phyloP scores from a whole-genome alignment of 31 red algal species.

The Odonthalia washingtoniensis region DNA sequence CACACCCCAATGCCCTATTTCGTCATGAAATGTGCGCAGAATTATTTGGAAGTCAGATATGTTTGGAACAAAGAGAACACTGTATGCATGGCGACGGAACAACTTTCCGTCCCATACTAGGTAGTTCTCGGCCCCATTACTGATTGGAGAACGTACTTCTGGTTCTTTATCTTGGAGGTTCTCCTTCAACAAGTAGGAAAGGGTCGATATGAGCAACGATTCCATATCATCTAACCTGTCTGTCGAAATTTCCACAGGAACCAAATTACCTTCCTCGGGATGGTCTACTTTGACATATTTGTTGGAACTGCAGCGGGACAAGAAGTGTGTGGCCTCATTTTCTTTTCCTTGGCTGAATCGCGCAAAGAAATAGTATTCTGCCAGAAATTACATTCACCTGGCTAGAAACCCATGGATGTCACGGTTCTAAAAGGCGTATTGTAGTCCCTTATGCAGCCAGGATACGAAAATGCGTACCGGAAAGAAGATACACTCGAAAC shows the following conservation, averaged over 20 bases:
- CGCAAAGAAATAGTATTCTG: conserved; percentile 20
- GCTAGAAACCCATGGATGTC: background rate
- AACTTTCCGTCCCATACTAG: background rate
- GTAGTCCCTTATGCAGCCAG: background rate
- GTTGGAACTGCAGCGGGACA: background rate
- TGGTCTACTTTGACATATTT: background rate
- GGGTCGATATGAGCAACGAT: background rate
- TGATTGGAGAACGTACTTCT: background rate
- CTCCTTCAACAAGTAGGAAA: background rate
- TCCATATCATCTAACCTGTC: background rate
- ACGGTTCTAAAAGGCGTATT: conserved; percentile 1
- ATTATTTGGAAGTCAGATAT: background rate
- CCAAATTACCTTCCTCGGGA: conserved; percentile 9
- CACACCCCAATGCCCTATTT: conserved; percentile 4
- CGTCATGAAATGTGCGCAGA: conserved; percentile 5
- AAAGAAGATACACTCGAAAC: conserved; percentile 30
- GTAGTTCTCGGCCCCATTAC: background rate
- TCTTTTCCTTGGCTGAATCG: background rate
- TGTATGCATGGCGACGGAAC: background rate
- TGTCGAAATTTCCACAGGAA: background rate
- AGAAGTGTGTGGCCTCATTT: background rate
- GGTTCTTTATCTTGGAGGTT: background rate
- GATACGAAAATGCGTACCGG: background rate
- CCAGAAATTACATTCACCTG: background rate
- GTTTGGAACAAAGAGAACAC: background rate